Evolutionary conservation across 495 filamentous ascomycete species (phyloP).

Genomic region (Parathielavia appendiculata): DNA sequence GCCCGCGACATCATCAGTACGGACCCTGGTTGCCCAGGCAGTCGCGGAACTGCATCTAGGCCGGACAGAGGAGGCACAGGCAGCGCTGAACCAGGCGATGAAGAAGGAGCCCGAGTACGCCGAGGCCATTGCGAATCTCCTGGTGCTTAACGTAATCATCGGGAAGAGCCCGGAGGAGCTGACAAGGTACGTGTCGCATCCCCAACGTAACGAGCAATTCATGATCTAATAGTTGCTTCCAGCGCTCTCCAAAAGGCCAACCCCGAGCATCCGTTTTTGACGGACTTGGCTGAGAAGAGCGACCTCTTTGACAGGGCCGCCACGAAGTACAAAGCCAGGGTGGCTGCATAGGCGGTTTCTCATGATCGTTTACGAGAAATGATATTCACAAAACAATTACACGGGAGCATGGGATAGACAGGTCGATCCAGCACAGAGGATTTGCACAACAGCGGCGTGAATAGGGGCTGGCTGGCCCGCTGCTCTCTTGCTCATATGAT

Average conservation of each 20-base stretch:
- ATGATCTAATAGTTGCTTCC: constrained; percentile 8
- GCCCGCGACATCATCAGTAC: constrained; percentile 61
- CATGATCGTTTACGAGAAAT: constrained; percentile 15
- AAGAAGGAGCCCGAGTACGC: constrained; percentile 65
- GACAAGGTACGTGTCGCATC: constrained; percentile 46
- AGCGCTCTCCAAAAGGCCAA: constrained; percentile 56
- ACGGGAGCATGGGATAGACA: not conserved
- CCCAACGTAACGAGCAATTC: not conserved
- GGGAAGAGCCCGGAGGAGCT: constrained; percentile 63
- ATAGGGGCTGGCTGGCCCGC: not conserved
- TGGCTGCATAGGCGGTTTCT: constrained; percentile 46
- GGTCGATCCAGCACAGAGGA: not conserved
- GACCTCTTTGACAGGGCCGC: constrained; percentile 74
- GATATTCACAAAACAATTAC: constrained; percentile 23
- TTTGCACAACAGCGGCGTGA: not conserved
- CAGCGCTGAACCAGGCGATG: constrained; percentile 73
- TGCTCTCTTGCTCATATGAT: not conserved
- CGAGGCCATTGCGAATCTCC: constrained; percentile 71
- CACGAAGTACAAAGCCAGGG: constrained; percentile 69
- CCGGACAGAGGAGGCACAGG: constrained; percentile 81
- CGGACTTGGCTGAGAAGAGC: constrained; percentile 70
- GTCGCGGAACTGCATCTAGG: constrained; percentile 89
- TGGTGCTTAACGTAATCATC: constrained; percentile 70
- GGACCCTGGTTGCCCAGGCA: constrained; percentile 76
- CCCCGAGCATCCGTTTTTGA: constrained; percentile 60